A percentile compares a stretch with the other conserved stretches of the same genome.
Evolutionary conservation across 2,329 filamentous ascomycete genomes (phyloP).

Genomic region (Fusarium abutilonis): DNA sequence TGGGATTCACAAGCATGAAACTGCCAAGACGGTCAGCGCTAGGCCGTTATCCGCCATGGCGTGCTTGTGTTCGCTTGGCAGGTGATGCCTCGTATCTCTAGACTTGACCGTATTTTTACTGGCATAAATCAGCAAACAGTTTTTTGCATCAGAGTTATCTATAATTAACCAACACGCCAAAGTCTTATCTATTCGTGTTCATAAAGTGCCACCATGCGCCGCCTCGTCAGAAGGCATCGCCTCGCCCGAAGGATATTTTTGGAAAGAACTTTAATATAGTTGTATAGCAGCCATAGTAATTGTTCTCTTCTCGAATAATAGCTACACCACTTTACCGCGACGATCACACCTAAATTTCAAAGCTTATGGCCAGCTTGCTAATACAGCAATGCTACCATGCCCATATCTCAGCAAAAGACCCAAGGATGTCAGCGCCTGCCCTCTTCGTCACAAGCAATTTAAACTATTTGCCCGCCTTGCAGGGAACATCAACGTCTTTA

Average conservation of each 20-base stretch:
- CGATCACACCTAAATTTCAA: not conserved
- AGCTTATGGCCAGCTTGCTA: not conserved
- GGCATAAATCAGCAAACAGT: not conserved
- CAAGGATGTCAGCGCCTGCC: constrained; percentile 6
- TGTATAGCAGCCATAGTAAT: not conserved
- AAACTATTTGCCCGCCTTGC: constrained; percentile 16
- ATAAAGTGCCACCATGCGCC: not conserved
- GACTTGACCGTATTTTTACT: not conserved
- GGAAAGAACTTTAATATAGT: not conserved
- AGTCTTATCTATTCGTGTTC: not conserved
- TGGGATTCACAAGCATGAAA: constrained; percentile 23
- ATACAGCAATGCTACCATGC: no score
- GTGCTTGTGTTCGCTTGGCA: constrained; percentile 15
- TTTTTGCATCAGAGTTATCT: not conserved
- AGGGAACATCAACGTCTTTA: constrained; percentile 7
- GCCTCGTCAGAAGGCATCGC: not conserved
- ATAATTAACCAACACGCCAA: not conserved
- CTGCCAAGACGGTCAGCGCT: constrained; percentile 30
- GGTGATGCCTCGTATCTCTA: constrained; percentile 8
- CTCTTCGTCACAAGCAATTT: constrained; percentile 19
- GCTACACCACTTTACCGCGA: not conserved
- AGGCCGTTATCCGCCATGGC: constrained; percentile 12
- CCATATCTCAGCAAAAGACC: constrained; percentile 7
- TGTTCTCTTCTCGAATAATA: not conserved
- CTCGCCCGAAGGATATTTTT: not conserved